Conservation (phyloP, 108 stramenopile species). For the Mediolabrus comicus region DNA sequence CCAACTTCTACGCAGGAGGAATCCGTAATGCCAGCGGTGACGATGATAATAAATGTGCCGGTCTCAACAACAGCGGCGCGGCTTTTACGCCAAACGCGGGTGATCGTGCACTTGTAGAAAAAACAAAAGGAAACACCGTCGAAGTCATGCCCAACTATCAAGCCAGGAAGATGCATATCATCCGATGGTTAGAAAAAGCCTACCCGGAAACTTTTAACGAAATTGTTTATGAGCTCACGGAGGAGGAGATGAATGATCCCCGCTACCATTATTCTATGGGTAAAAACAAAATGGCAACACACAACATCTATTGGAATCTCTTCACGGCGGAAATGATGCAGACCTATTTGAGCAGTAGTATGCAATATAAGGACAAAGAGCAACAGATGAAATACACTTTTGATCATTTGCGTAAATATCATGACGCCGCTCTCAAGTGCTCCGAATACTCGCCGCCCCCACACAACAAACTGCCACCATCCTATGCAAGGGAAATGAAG, state of each 20-base stretch:
- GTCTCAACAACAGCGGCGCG: too few relatives aligned
- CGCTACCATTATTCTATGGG: neutral
- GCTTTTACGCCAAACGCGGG: too few relatives aligned
- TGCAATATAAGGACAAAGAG: slow-evolving; percentile 2
- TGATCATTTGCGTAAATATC: slow-evolving; percentile 31
- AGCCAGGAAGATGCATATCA: neutral
- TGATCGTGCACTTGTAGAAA: too few relatives aligned
- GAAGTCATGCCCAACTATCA: neutral
- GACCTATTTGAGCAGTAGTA: slow-evolving; percentile 11
- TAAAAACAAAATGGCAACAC: neutral
- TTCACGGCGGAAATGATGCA: neutral
- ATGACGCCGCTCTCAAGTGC: slow-evolving; percentile 40
- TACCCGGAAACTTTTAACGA: neutral
- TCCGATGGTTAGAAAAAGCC: neutral
- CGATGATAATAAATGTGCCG: too few relatives aligned
- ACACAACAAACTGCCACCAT: too few relatives aligned
- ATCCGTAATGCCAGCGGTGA: too few relatives aligned
- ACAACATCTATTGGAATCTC: neutral
- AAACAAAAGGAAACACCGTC: neutral
- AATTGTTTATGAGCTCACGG: slow-evolving; percentile 9
- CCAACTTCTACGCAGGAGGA: too few relatives aligned
- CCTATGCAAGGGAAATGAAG: slow-evolving; percentile 21
- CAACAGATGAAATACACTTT: slow-evolving; percentile 11
- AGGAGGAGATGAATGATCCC: neutral
- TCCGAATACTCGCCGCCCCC: slow-evolving; percentile 18